Conservation (phyloP, 768 basidiomycete species). For the Lactifluus subvellereus region DNA sequence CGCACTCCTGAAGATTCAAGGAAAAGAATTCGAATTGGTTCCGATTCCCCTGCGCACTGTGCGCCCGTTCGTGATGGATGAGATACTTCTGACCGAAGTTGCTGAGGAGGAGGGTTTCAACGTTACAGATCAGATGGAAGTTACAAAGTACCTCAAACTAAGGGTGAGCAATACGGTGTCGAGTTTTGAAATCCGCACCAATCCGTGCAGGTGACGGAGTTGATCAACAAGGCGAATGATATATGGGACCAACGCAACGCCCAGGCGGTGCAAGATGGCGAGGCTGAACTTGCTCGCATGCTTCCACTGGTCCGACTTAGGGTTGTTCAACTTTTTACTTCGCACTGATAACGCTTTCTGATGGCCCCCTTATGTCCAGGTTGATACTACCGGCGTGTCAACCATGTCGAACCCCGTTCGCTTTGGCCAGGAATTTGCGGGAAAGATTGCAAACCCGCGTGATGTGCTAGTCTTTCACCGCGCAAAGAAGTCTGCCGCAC, state of each 20-base stretch:
- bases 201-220: constrained; percentile 56
- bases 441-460: constrained; percentile 87
- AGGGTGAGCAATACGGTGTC: constrained; percentile 41
- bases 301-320: constrained; percentile 85
- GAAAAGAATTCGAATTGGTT: constrained; percentile 79
- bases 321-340: constrained; percentile 35
- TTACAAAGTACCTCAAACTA: constrained; percentile 71
- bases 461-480: constrained; percentile 91
- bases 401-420: constrained; percentile 95
- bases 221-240: constrained; percentile 73
- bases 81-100: constrained; percentile 65
- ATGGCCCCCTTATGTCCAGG: constrained; percentile 37
- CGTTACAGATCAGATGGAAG: constrained; percentile 73
- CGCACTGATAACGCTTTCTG: neutral
- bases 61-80: constrained; percentile 88
- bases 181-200: neutral
- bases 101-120: constrained; percentile 76
- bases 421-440: constrained; percentile 93
- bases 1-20: constrained; percentile 81
- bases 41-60: constrained; percentile 88
- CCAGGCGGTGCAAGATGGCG: constrained; percentile 53
- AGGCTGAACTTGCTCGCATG: constrained; percentile 60
- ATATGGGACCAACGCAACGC: constrained; percentile 75
- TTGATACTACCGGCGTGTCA: constrained; percentile 85
- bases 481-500: constrained; percentile 54